phyloP scores from a whole-genome alignment of 2,329 filamentous ascomycete genomes.

The Rachicladosporium sp. region DNA sequence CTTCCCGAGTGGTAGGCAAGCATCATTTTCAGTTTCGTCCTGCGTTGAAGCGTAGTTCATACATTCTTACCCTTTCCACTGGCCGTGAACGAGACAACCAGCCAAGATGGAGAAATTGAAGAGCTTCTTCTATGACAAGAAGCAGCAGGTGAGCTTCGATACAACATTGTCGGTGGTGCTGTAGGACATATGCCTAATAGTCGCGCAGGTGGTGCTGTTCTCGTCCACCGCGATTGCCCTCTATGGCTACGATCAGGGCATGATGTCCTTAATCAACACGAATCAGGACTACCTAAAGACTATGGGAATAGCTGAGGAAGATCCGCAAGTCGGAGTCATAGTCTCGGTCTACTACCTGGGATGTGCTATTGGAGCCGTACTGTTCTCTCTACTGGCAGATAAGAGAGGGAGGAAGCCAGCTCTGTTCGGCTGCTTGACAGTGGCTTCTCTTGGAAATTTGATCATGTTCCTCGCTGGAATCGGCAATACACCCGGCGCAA shows the following conservation, averaged over 20 bases:
- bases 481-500: constrained; percentile 27
- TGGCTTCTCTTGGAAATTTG: constrained; percentile 43
- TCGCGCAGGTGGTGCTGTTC: constrained; percentile 38
- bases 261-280: constrained; percentile 45
- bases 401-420: constrained; percentile 41
- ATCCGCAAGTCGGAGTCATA: constrained; percentile 45
- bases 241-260: constrained; percentile 32
- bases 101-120: constrained; percentile 12
- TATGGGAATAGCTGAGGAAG: constrained; percentile 42
- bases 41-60: too few relatives aligned
- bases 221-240: constrained; percentile 42
- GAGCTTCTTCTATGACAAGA: constrained; percentile 17
- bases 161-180: too few relatives aligned
- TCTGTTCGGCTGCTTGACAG: constrained; percentile 44
- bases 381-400: constrained; percentile 46
- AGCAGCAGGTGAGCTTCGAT: constrained; percentile 13
- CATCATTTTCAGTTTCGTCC: too few relatives aligned
- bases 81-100: neutral
- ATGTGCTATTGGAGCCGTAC: constrained; percentile 44
- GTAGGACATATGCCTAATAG: constrained; percentile 4
- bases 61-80: too few relatives aligned
- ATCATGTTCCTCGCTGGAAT: constrained; percentile 49
- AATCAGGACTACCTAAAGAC: constrained; percentile 43
- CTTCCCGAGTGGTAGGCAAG: too few relatives aligned
- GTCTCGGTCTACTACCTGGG: constrained; percentile 52